Conservation (phyloP, 257 asterid genomes). For the Pogostemon cablin region DNA sequence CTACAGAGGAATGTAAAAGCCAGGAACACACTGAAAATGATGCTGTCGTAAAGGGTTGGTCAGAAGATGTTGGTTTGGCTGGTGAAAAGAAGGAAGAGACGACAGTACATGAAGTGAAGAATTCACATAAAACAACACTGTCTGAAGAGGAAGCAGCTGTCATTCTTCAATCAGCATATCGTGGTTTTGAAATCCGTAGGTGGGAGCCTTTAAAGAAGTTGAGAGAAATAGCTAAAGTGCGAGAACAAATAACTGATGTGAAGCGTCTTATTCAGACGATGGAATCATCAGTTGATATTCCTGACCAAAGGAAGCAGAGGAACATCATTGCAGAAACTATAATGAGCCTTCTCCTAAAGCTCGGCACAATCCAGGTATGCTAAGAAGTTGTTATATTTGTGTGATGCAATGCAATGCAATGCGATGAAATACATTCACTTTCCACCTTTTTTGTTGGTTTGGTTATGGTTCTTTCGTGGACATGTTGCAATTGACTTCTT, state of each 20-base stretch:
- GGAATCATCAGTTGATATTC: conserved; percentile 43
- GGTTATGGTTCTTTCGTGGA: background rate
- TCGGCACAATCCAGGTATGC: conserved; percentile 72
- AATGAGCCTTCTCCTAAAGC: conserved; percentile 65
- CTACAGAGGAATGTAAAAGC: conserved; percentile 11
- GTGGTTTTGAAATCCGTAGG: conserved; percentile 64
- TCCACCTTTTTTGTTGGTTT: background rate
- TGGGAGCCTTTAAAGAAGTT: conserved; percentile 69
- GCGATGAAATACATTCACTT: background rate
- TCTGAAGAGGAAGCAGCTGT: conserved; percentile 68
- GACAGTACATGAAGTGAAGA: conserved; percentile 24
- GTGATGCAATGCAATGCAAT: no score
- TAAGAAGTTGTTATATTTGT: background rate
- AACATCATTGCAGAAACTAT: conserved; percentile 48
- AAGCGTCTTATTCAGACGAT: conserved; percentile 44
- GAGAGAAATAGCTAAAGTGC: conserved; percentile 55
- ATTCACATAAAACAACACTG: conserved; percentile 20
- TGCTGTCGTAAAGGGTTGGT: conserved; percentile 26
- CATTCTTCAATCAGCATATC: conserved; percentile 67
- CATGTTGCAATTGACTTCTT: background rate
- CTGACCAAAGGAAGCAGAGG: conserved; percentile 41
- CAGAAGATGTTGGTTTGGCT: conserved; percentile 33
- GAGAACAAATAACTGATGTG: conserved; percentile 45
- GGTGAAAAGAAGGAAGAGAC: conserved; percentile 32
- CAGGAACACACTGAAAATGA: conserved; percentile 12